Conservation (phyloP, 352 stramenopile species). For the Hyaloperonospora arabidopsidis region DNA sequence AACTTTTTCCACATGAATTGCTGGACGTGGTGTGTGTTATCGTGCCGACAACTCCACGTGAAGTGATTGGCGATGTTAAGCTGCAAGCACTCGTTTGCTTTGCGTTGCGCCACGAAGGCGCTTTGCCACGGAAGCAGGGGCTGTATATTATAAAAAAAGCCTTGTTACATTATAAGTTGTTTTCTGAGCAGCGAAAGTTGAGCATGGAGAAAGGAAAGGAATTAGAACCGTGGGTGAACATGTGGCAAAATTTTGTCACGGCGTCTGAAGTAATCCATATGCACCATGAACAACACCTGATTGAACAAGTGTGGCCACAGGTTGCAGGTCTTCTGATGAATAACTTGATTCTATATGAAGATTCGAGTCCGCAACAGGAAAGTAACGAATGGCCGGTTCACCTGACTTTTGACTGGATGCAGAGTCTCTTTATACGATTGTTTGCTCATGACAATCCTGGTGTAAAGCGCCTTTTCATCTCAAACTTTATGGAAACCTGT, state of each 20-base stretch:
- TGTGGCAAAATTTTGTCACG: conserved; percentile 65
- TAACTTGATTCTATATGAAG: conserved; percentile 24
- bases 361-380: conserved; percentile 1
- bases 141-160: conserved; percentile 60
- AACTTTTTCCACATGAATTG: conserved; percentile 36
- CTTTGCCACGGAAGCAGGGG: conserved; percentile 59
- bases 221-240: conserved; percentile 15
- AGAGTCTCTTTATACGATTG: conserved; percentile 59
- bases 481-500: conserved; percentile 55
- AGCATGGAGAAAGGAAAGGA: no score
- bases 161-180: conserved; percentile 43
- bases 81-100: conserved; percentile 48
- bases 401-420: conserved; percentile 71
- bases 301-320: conserved; percentile 80
- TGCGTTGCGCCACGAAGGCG: conserved; percentile 43
- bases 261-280: conserved; percentile 78
- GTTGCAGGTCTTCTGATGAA: conserved; percentile 43
- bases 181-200: conserved; percentile 5
- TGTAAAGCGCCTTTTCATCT: conserved; percentile 66
- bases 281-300: conserved; percentile 73
- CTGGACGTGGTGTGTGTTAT: conserved; percentile 58
- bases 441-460: conserved; percentile 76
- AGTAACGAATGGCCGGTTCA: conserved; percentile 36
- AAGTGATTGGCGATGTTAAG: conserved; percentile 28
- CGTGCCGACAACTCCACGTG: conserved; percentile 35